Base-by-base conservation (phyloP, 139 green algal species). In the Ettlia oleoabundans region DNA sequence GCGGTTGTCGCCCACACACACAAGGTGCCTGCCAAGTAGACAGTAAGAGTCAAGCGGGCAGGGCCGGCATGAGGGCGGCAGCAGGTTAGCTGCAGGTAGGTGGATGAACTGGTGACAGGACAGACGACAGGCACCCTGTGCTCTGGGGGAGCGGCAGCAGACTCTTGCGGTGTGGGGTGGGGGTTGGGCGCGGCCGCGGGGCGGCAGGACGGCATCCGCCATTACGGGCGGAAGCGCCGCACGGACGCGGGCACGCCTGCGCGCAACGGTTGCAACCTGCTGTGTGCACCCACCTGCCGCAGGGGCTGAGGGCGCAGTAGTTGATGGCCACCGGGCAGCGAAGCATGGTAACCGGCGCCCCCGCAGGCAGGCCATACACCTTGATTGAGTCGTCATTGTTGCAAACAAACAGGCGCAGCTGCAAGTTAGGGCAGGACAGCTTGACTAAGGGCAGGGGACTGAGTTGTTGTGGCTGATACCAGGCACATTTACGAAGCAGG, bases 311-410 rank as follows among this genome's bases (percentile, higher is more conserved):
- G 13, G 90, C 84, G 22, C 84, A 86, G 85, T 95, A 94, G 89
- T 96, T 96, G 40, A 96, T 92, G 62, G 93, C 80, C 30, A 87
- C 87, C 6, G 82, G 87, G 66, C 86, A 94, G 38, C 86, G 61
- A 58, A 83, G 6, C 35, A 71, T 51, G 53, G 37, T 62, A 4
- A 66, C n/a, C 65, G 84, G 47, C 4, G 67, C 63, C 21, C 92
- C 88, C n/a, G 47, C 84, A 21, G 55, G 43, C 69, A 94, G 82
- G 38, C 41, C 66, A 55, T 86, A 92, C 24, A 94, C 86, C 71
- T 92, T 92, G 67, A 95, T 81, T 8, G 80, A 92, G 52, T 88
- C 78, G 83, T 95, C 92, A 77, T 96, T 96, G 89, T 92, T 93
- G 88, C 88, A 92, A 35, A 93, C 84, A 87, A 92, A 92, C 65